A percentile compares a stretch with the other conserved stretches of the same genome.
Conservation (phyloP, 441 rosid species). For the Raphanus hybrid region DNA sequence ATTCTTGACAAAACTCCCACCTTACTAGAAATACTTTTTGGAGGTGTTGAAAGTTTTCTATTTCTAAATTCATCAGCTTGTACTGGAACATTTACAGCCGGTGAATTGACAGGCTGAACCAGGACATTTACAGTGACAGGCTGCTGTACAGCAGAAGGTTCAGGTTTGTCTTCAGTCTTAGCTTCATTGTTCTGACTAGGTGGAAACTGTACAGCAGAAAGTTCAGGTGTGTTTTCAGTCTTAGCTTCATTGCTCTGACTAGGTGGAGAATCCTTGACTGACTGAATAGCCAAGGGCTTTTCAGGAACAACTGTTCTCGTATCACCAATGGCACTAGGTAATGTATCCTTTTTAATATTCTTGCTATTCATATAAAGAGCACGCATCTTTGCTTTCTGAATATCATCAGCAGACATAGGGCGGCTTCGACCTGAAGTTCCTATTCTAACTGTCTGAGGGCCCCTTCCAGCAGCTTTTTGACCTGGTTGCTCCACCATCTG, state of each 20-base stretch:
- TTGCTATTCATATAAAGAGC: slow-evolving; percentile 83
- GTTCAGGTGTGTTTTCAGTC: slow-evolving; percentile 37
- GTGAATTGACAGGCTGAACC: slow-evolving; percentile 29
- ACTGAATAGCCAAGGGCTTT: slow-evolving; percentile 43
- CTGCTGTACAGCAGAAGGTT: slow-evolving; percentile 30
- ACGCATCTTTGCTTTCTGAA: slow-evolving; percentile 97
- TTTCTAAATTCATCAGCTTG: slow-evolving; percentile 53
- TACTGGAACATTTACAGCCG: slow-evolving; percentile 40
- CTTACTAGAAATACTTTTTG: slow-evolving; percentile 42
- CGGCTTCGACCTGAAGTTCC: slow-evolving; percentile 70
- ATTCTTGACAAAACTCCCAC: slow-evolving; percentile 49
- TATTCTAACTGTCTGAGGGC: slow-evolving; percentile 64
- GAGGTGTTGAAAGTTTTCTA: slow-evolving; percentile 48
- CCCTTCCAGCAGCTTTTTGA: slow-evolving; percentile 75
- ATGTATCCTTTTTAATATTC: slow-evolving; percentile 61
- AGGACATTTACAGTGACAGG: slow-evolving; percentile 39
- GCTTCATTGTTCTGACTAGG: slow-evolving; percentile 31
- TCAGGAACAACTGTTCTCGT: slow-evolving; percentile 50
- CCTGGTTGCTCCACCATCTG: slow-evolving; percentile 98
- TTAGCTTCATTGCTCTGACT: slow-evolving; percentile 30
- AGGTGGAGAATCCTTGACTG: slow-evolving; percentile 44
- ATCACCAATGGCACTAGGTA: slow-evolving; percentile 55
- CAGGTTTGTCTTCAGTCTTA: slow-evolving; percentile 36
- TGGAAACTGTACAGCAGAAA: slow-evolving; percentile 29
- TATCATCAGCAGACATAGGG: slow-evolving; percentile 99